Conservation (phyloP, 1,139 yeast genomes). For the Casaregolazyma lundiana region DNA sequence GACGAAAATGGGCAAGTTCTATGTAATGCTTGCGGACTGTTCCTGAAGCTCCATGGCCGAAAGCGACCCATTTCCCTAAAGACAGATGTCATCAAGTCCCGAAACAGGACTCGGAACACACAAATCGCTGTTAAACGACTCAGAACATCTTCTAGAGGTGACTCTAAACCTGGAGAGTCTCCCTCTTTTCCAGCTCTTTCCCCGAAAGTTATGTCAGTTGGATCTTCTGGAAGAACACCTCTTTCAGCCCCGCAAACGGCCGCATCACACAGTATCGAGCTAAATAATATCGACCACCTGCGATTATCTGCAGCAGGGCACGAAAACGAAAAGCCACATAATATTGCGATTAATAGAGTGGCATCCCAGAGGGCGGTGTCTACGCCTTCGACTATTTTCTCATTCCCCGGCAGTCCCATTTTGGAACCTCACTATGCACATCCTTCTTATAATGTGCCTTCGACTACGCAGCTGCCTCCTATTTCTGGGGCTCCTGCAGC, state of each 20-base stretch:
- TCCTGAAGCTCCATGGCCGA: conserved; percentile 82
- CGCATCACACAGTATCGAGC: conserved; percentile 15
- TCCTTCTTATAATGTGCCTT: conserved; percentile 2
- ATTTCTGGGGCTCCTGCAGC: conserved; percentile 10
- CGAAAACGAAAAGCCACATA: background rate
- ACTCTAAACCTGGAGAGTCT: conserved; percentile 13
- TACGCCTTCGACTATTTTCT: conserved; percentile 18
- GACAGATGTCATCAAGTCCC: conserved; percentile 84
- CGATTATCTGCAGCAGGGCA: conserved; percentile 13
- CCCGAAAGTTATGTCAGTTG: conserved; percentile 22
- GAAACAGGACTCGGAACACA: conserved; percentile 50
- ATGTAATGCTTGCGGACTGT: conserved; percentile 92
- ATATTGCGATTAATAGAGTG: background rate
- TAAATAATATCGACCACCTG: conserved; percentile 19
- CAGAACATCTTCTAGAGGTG: conserved; percentile 14
- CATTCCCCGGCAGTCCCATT: conserved; percentile 20
- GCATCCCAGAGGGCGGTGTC: conserved; percentile 15
- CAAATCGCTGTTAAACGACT: conserved; percentile 19
- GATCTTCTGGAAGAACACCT: conserved; percentile 17
- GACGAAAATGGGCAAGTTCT: conserved; percentile 90
- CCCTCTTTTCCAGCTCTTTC: conserved; percentile 23
- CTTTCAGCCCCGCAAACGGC: conserved; percentile 14
- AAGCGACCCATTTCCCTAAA: conserved; percentile 87
- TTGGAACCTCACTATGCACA: conserved; percentile 17
- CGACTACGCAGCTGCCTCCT: conserved; percentile 11